A percentile compares a stretch with the other conserved stretches of the same genome.
phyloP scores from a whole-genome alignment of 495 filamentous ascomycete genomes.

The Gamarada debralockiae region DNA sequence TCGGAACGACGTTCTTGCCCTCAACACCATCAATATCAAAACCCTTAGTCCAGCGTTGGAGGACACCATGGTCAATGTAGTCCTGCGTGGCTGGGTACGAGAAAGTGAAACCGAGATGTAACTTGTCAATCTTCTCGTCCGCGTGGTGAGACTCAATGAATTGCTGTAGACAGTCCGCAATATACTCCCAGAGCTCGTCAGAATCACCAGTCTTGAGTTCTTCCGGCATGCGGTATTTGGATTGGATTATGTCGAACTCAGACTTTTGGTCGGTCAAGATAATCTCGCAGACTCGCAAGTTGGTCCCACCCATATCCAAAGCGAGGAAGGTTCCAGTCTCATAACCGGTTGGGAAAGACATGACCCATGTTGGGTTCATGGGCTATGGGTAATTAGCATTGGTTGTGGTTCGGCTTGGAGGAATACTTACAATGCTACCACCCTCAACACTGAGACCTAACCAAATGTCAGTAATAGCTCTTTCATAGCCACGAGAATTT shows the following conservation, averaged over 20 bases:
- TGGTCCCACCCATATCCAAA: constrained; percentile 98
- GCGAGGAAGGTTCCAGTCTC: constrained; percentile 91
- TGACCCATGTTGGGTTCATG: constrained; percentile 99
- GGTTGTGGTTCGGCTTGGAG: neutral
- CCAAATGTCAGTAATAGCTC: neutral
- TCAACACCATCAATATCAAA: constrained; percentile 98
- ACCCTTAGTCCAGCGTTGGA: constrained; percentile 98
- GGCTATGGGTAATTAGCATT: constrained; percentile 53
- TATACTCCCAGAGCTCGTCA: constrained; percentile 96
- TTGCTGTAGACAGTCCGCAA: constrained; percentile 94
- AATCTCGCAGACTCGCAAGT: constrained; percentile 96
- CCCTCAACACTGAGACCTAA: constrained; percentile 69
- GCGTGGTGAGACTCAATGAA: constrained; percentile 91
- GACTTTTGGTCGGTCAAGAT: constrained; percentile 85
- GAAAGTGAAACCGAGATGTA: constrained; percentile 96
- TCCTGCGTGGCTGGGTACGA: constrained; percentile 96
- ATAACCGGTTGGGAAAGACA: constrained; percentile 84
- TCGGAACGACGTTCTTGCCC: constrained; percentile 89
- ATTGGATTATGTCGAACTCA: constrained; percentile 98
- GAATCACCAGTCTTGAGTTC: constrained; percentile 87
- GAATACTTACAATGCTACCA: constrained; percentile 77
- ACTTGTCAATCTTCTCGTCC: constrained; percentile 53
- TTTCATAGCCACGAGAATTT: constrained; percentile 13
- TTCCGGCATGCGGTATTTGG: constrained; percentile 96
- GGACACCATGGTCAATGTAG: constrained; percentile 90